These are phyloP conservation scores for Pichia sp. DNA, from an alignment of 1,139 yeast genomes.

Conservation along the genomic window DNA sequence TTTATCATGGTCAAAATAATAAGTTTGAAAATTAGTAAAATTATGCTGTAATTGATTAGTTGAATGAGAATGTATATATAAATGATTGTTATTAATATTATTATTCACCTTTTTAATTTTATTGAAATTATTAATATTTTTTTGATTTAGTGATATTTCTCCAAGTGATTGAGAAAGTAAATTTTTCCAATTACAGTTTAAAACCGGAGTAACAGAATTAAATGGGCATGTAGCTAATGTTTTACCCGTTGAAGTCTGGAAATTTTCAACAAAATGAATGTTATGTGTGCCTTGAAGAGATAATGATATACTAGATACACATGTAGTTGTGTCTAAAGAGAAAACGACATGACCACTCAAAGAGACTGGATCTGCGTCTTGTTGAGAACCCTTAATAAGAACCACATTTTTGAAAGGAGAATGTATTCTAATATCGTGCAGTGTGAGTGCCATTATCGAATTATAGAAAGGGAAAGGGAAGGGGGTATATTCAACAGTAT, in stretches of 20 bases:
- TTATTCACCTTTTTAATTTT: too few species aligned
- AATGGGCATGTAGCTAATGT: conserved; percentile 11
- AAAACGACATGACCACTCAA: conserved; percentile 34
- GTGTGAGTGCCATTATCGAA: too few species aligned
- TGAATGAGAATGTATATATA: neutral
- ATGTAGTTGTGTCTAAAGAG: conserved; percentile 45
- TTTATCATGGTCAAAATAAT: neutral
- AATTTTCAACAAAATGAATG: conserved; percentile 45
- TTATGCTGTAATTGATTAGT: neutral
- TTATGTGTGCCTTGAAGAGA: conserved; percentile 48
- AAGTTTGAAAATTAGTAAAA: conserved; percentile 1
- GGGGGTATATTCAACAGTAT: too few species aligned
- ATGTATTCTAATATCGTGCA: too few species aligned
- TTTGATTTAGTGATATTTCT: too few species aligned
- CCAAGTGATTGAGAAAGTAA: conserved; percentile 46
- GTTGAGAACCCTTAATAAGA: too few species aligned
- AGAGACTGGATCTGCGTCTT: too few species aligned
- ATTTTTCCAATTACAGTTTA: conserved; percentile 57
- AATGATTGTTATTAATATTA: too few species aligned
- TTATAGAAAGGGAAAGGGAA: too few species aligned
- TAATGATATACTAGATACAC: conserved; percentile 42
- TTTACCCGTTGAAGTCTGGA: conserved; percentile 14
- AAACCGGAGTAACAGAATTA: conserved; percentile 31
- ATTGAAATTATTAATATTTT: too few species aligned
- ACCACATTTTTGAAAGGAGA: too few species aligned